Evolutionary conservation across 371 early-diverging fungal genomes (phyloP), one percentile per base, ranked within the genome.

Genomic region (Chytridium lagenaria): DNA sequence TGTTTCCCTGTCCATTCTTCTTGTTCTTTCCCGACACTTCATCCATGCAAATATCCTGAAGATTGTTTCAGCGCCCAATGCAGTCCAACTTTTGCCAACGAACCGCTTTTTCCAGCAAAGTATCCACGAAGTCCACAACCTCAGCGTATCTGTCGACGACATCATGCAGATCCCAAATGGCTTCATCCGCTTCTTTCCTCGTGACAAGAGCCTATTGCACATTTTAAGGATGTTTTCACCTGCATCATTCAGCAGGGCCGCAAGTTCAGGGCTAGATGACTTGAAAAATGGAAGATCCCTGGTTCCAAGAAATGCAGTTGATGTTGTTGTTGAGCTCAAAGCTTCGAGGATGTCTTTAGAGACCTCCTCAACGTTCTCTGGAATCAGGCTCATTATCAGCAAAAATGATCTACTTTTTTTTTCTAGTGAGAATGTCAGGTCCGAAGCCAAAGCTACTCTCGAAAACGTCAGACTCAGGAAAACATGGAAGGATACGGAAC

Each of bases 91-190:
- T 22, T 31, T 36, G 30, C 3, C 3, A 57, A 80, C 87, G 71
- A 79, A 90, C 96, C 39, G 94, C 92, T 73, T 88, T 88, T 79
- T 97, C 96, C 19, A 95, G 81, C 75, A 95, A 79, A 68, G 86
- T 84, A 75, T 95, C 97, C 1, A 93, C 85, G n/a, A 90, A 87
- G 63, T 95, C 95, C 19, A 89, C 86, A 1, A 90, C 90, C 7
- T 78, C 70, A 50, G 84, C 83, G 72, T 88, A 96, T 23, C 87
- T 78, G 37, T 92, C 90, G 12, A 81, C 73, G 23, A 93, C 88
- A 79, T 95, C 94, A 66, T 92, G 91, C 2, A 81, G 68, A 37
- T 91, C 91, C 2, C 83, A 67, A 83, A 84, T 0, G 71, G 37
- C 22, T 76, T 67, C 7, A 80, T 52, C 15, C 80, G 82, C 0